Evolutionary conservation across 495 filamentous ascomycete species (phyloP).

Genomic region (Penicillium argentinense): DNA sequence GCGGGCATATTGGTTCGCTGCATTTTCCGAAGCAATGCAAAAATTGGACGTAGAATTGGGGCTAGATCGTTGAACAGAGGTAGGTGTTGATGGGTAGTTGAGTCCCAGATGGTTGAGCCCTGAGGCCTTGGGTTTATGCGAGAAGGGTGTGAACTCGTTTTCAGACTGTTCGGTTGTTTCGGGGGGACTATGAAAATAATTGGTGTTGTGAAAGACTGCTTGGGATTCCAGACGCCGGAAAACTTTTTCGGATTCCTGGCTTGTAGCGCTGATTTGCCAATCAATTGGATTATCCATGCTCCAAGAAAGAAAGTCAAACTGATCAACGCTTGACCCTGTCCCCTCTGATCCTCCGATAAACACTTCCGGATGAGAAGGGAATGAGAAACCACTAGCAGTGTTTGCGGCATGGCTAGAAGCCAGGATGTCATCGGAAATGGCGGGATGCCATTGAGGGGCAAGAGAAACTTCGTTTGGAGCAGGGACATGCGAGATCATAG

Average conservation of each 20-base stretch:
- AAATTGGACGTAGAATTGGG: not conserved
- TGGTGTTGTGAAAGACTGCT: not conserved
- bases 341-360: not conserved
- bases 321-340: not conserved
- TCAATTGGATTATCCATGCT: not conserved
- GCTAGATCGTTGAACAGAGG: not conserved
- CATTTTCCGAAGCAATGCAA: slow-evolving; percentile 11
- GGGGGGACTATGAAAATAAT: not conserved
- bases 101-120: not conserved
- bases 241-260: not conserved
- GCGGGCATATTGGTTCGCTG: slow-evolving; percentile 23
- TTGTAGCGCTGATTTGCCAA: not conserved
- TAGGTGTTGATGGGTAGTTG: not conserved
- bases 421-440: not conserved
- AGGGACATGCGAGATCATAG: too few species aligned
- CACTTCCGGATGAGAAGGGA: not conserved
- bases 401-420: not conserved
- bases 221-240: not conserved
- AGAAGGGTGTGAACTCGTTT: not conserved
- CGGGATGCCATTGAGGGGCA: not conserved
- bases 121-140: not conserved
- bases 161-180: not conserved
- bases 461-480: not conserved
- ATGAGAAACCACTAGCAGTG: not conserved
- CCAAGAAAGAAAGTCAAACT: not conserved